Evolutionary conservation across 306 rosid genomes (phyloP).

Genomic region (Castanospermum australe): DNA sequence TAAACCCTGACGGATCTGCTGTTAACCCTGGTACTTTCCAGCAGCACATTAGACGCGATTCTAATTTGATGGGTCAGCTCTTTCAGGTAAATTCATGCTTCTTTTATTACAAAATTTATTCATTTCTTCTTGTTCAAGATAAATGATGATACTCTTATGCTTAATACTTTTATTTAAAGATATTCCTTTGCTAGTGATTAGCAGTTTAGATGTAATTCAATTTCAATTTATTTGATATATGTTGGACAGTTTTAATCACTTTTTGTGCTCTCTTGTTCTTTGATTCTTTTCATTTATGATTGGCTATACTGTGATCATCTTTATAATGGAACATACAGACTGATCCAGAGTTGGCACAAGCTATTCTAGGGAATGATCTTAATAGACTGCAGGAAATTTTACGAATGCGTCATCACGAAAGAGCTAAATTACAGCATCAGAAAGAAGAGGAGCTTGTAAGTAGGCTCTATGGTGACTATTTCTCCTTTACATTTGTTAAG

Average conservation of each 20-base stretch:
- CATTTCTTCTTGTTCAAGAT: constrained; percentile 3
- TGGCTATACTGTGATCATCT: constrained; percentile 19
- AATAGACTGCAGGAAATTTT: constrained; percentile 74
- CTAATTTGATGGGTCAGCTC: constrained; percentile 66
- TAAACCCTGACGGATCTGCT: constrained; percentile 92
- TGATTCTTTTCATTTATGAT: constrained; percentile 10
- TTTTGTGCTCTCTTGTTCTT: neutral
- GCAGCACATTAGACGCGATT: constrained; percentile 72
- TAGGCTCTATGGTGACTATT: constrained; percentile 6
- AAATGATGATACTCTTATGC: neutral
- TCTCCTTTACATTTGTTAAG: constrained; percentile 19
- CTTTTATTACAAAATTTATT: neutral
- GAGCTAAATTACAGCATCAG: constrained; percentile 56
- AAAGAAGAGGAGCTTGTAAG: constrained; percentile 90
- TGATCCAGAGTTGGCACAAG: constrained; percentile 95
- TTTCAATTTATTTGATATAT: constrained; percentile 8
- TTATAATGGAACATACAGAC: constrained; percentile 43
- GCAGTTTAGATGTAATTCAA: constrained; percentile 14
- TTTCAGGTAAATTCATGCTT: constrained; percentile 65
- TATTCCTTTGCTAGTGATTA: constrained; percentile 8
- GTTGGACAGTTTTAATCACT: constrained; percentile 3
- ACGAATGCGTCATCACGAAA: constrained; percentile 58
- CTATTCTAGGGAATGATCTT: constrained; percentile 74
- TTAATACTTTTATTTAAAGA: constrained; percentile 2
- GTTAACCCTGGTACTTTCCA: constrained; percentile 88